Evolutionary conservation across 495 filamentous ascomycete species (phyloP).

Genomic region (Lophiotrema nucula): DNA sequence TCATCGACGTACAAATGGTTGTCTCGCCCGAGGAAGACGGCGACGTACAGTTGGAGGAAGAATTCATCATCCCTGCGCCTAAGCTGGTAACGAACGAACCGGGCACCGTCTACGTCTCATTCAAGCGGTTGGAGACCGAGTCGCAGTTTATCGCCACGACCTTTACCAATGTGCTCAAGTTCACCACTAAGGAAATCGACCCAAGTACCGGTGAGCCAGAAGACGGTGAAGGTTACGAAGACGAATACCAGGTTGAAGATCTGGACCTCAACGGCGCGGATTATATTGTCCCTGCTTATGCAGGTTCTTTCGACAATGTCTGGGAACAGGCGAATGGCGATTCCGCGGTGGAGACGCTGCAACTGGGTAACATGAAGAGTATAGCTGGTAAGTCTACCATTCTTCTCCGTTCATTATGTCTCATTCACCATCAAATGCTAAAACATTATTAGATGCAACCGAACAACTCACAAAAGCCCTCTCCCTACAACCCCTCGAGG

Average conservation of each 20-base stretch:
- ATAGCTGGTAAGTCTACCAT: constrained; percentile 86
- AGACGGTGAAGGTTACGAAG: constrained; percentile 82
- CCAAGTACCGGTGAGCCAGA: constrained; percentile 92
- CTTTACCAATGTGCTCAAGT: constrained; percentile 92
- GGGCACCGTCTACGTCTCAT: constrained; percentile 91
- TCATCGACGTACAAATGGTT: constrained; percentile 87
- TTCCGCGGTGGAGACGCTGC: constrained; percentile 87
- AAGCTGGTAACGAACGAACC: constrained; percentile 78
- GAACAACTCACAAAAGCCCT: constrained; percentile 84
- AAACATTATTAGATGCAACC: constrained; percentile 71
- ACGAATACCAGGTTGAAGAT: constrained; percentile 96
- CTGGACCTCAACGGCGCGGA: constrained; percentile 89
- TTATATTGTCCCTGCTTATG: constrained; percentile 89
- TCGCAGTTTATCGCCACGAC: constrained; percentile 67
- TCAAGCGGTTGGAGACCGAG: constrained; percentile 76
- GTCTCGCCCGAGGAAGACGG: constrained; percentile 79
- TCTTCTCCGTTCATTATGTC: not conserved
- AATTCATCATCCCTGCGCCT: constrained; percentile 88
- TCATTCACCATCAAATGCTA: constrained; percentile 42
- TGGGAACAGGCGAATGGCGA: constrained; percentile 94
- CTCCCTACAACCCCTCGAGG: constrained; percentile 90
- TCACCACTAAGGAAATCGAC: constrained; percentile 96
- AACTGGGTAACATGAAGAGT: constrained; percentile 83
- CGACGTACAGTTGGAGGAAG: constrained; percentile 66
- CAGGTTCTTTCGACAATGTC: constrained; percentile 92